These are phyloP conservation scores for Anacardium occidentale DNA, from an alignment of 345 rosid genomes.

Conservation along the genomic window DNA sequence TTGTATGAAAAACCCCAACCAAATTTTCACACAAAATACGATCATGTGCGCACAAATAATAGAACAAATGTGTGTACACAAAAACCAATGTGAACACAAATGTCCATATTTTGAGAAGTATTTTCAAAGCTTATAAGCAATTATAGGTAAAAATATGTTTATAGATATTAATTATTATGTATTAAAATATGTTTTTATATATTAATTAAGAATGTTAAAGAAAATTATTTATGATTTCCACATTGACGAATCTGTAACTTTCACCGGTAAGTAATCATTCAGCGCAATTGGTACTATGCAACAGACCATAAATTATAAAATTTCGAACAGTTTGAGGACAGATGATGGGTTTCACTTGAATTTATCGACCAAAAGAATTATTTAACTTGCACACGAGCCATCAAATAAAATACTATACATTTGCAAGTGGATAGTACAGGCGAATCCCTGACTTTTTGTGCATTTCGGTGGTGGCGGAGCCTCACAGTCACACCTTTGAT, in stretches of 20 bases:
- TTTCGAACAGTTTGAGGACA: slow-evolving; percentile 13
- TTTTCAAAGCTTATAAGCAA: too few relatives aligned
- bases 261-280: slow-evolving; percentile 24
- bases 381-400: slow-evolving; percentile 26
- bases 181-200: too few relatives aligned
- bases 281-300: slow-evolving; percentile 14
- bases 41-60: too few relatives aligned
- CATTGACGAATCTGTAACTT: slow-evolving; percentile 15
- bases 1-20: too few relatives aligned
- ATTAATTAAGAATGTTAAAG: too few relatives aligned
- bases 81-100: too few relatives aligned
- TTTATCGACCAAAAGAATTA: slow-evolving; percentile 26
- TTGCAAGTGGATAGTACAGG: slow-evolving; percentile 32
- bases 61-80: too few relatives aligned
- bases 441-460: slow-evolving; percentile 27
- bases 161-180: too few relatives aligned
- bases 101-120: too few relatives aligned
- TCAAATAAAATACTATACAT: slow-evolving; percentile 21
- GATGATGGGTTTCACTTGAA: slow-evolving; percentile 34
- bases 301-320: slow-evolving; percentile 3
- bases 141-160: too few relatives aligned
- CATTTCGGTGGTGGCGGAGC: slow-evolving; percentile 19
- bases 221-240: neutral
- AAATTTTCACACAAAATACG: too few relatives aligned
- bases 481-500: neutral